Base-by-base conservation (phyloP, 805 yeast species). In the Candida saitoana region DNA sequence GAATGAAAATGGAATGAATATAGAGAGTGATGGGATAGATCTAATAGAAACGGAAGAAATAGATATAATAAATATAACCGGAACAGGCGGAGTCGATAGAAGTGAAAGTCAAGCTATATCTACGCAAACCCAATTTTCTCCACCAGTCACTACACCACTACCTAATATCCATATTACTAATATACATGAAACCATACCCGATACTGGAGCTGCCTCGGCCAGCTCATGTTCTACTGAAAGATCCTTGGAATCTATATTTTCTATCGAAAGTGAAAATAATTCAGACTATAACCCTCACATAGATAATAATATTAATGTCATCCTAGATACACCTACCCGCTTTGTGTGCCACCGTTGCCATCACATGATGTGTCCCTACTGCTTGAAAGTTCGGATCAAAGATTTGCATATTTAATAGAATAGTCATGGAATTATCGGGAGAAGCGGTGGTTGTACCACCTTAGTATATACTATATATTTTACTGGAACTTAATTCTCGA, bases 331-430 rank as follows among this genome's bases (percentile, higher is more conserved):
- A 0, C 70, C 71, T 1, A 59, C 63, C 5, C 45, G 72, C 24
- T 67, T 61, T 46, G 60, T 57, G 17, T 67, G 72, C 38, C 65
- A 59, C 39, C 51, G 71, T 3, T 67, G 72, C 42, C 47, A 55
- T 39, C 72, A 67, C 45, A 65, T 67, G 71, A 67, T 67, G 72
- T 67, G 72, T 38, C 72, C 72, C 1, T 65, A 67, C 46, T 65
- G 71, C 40, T 56, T 59, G 15, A 67, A 67, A 42, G 49, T 65
- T 18, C 55, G 72, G 24, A 47, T 59, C 31, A 56, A 55, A 43
- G 70, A 66, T 42, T 50, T 62, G 42, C 43, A 49, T 38, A 31
- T 9, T 29, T 5, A 17, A 20, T 20, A 22, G 6, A 22, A 22
- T 22, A 22, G 9, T 9, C 9, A 22, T 9, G 6, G 25, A 9